Evolutionary conservation across 257 asterid species (phyloP), one percentile per base, ranked within the genome.

Genomic region (Paulownia fortunei): DNA sequence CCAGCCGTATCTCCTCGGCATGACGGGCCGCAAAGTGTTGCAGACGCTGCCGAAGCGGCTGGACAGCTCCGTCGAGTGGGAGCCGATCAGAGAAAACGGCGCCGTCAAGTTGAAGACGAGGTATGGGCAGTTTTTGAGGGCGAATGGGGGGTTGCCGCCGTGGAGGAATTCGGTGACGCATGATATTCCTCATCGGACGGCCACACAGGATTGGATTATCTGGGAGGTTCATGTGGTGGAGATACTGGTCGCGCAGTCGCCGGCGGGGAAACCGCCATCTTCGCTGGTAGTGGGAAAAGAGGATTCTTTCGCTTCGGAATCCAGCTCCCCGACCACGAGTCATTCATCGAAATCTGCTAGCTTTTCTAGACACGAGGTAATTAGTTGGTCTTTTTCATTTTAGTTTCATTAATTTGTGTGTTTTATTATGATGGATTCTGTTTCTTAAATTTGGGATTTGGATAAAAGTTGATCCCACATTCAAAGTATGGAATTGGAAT

Each of bases 161-260:
- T 96, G 98, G 98, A 85, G 97, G 82, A 96, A 96, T 30, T 89
- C 98, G 8, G 85, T 96, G 16, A 93, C 99, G 16, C 99, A 93
- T 77, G 98, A 93, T 76, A 89, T 96, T 8, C 98, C 98, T 1
- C 96, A 89, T 37, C 85, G 98, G 84, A 90, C 94, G 66, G 74
- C 83, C 5, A 92, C 98, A 6, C 90, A 84, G 86, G 99, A 96
- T 36, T 96, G 94, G 97, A 80, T 96, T 72, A 69, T 71, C 3
- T 96, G 99, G 99, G 94, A 96, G 82, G 90, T 93, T 41, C 87
- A 92, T 37, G 91, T 92, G 54, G 92, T 92, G 21, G 99, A 93
- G 52, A 81, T 89, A 6, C 72, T 83, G 64, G 59, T 36, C 34
- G 77, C 80, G 68, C 73, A 8, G 15, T 60, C 89, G 18, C 85